These are phyloP conservation scores for Floccularia luteovirens DNA, from an alignment of 768 basidiomycete genomes.

Conservation along the genomic window DNA sequence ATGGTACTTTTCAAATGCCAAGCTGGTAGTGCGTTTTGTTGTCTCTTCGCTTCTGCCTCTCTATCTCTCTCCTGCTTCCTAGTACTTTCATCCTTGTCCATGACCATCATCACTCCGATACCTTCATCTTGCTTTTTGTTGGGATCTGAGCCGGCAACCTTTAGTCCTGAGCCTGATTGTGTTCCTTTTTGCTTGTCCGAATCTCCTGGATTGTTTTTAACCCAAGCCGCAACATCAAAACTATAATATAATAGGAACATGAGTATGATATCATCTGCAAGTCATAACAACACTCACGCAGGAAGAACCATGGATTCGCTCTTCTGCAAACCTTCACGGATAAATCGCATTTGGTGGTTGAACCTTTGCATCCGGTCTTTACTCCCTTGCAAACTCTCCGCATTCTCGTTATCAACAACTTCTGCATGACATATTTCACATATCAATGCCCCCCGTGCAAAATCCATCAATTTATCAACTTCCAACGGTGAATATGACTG, in stretches of 20 bases:
- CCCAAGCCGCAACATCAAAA: slow-evolving; percentile 79
- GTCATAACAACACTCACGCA: slow-evolving; percentile 41
- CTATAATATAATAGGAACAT: slow-evolving; percentile 24
- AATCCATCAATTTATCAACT: slow-evolving; percentile 78
- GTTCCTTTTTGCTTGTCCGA: slow-evolving; percentile 51
- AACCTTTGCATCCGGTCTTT: slow-evolving; percentile 96
- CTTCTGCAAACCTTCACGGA: slow-evolving; percentile 81
- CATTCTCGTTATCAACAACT: slow-evolving; percentile 86
- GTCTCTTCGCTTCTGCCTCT: slow-evolving; percentile 77
- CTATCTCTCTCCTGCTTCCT: slow-evolving; percentile 67
- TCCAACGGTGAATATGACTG: slow-evolving; percentile 83
- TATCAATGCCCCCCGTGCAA: slow-evolving; percentile 51
- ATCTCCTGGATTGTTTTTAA: slow-evolving; percentile 65
- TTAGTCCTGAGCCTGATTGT: slow-evolving; percentile 47
- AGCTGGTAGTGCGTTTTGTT: slow-evolving; percentile 86
- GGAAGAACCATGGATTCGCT: slow-evolving; percentile 85
- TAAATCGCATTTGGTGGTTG: slow-evolving; percentile 83
- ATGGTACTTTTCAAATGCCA: slow-evolving; percentile 98
- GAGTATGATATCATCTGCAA: neutral
- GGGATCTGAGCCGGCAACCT: slow-evolving; percentile 66
- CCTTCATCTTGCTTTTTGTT: slow-evolving; percentile 63
- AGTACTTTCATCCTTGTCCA: slow-evolving; percentile 82
- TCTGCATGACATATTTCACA: slow-evolving; percentile 89
- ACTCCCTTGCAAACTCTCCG: slow-evolving; percentile 75
- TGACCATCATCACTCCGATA: slow-evolving; percentile 79